Evolutionary conservation across 345 rosid species (phyloP).

Genomic region (sweet orange (Citrus sinensis)): DNA sequence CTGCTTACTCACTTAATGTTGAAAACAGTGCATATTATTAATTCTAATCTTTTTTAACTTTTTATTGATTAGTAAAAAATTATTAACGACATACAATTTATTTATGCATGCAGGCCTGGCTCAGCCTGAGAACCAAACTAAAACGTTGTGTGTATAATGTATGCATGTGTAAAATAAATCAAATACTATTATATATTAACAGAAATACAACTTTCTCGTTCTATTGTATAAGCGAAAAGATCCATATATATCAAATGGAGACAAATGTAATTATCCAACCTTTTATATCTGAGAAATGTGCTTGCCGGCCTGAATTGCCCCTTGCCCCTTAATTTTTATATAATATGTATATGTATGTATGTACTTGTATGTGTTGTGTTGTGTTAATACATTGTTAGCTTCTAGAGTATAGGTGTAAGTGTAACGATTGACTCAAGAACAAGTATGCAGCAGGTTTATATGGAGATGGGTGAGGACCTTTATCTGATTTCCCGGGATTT

Average conservation of each 20-base stretch:
- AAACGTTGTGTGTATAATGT: no score
- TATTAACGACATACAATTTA: background rate
- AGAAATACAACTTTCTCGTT: background rate
- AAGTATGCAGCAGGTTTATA: background rate
- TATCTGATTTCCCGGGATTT: slow-evolving; percentile 11
- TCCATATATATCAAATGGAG: background rate
- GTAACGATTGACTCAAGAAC: background rate
- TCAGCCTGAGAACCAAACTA: background rate
- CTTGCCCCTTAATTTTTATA: background rate
- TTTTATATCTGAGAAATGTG: background rate
- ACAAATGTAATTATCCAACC: background rate
- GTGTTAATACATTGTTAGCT: no score
- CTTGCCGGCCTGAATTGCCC: background rate
- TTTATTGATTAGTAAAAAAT: background rate
- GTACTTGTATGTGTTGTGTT: no score
- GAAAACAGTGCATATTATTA: background rate
- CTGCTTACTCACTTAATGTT: background rate
- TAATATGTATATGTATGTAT: background rate
- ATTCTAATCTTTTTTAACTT: background rate
- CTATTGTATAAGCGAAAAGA: background rate
- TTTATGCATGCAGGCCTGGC: slow-evolving; percentile 4
- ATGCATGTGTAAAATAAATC: background rate
- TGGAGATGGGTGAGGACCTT: background rate
- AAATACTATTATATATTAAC: background rate
- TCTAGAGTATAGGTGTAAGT: background rate